Base-by-base conservation (phyloP, 2,329 filamentous ascomycete species). In the Diaporthe sp. region DNA sequence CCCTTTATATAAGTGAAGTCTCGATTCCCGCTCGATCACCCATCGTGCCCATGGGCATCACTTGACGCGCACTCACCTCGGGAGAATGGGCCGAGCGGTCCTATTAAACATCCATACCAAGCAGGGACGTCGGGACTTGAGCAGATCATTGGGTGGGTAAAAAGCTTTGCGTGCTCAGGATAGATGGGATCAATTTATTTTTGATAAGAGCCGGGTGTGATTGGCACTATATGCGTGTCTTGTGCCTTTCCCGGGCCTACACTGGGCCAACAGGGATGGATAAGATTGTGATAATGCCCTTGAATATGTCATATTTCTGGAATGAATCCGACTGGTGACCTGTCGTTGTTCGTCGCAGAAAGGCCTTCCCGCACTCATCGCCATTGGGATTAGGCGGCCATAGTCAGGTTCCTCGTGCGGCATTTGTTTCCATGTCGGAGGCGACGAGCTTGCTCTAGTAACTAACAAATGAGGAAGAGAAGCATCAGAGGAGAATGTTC, bases 101-200 rank as follows among this genome's bases (percentile, higher is more conserved):
- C 71, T 25, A 28, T n/a, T 8, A 20, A 15, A 51, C n/a, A 37
- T 22, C 28, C 34, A 22, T 63, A 34, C 28, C 49, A 75, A 58
- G 47, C 28, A 51, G 5, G 28, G 22, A 39, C 12, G 22, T 44
- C 58, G 39, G 2, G 17, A 15, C 34, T 25, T 31, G 8, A 37
- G n/a, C 37, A 44, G 49, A 1, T 57, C 47, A 70, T 31, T 57
- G 68, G 55, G 34, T 44, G 73, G 67, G 15, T 71, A 72, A 75
- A 72, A 61, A 1, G 25, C 4, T n/a, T 49, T 55, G 37, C 17
- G 22, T 39, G 58, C 20, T 47, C 28, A 34, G 42, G 34, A 75
- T 75, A 75, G 25, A 75, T 75, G 61, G 61, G 17, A 49, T 44
- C 65, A 72, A 72, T 75, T 42, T 72, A 65, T 61, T 51, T 34